Conservation (phyloP, 495 filamentous ascomycete genomes). For the Trichoderma erinaceum region DNA sequence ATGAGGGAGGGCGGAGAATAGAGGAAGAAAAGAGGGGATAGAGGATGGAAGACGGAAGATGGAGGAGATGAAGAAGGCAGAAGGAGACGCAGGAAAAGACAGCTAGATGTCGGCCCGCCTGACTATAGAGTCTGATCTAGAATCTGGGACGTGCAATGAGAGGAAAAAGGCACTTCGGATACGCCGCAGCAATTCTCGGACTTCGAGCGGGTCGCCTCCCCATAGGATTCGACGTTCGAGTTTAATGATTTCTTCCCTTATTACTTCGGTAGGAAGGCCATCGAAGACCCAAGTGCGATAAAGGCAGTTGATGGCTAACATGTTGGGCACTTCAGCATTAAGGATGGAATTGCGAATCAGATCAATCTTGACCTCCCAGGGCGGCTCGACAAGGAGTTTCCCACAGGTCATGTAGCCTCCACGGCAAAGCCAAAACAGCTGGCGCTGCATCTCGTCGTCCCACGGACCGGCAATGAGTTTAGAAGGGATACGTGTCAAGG, state of each 20-base stretch:
- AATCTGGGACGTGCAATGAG: neutral
- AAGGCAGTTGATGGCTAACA: conserved; percentile 12
- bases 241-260: neutral
- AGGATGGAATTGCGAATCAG: conserved; percentile 4
- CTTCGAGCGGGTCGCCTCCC: neutral
- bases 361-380: conserved; percentile 12
- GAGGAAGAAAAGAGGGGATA: neutral
- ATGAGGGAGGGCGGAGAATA: no score
- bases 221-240: conserved; percentile 11
- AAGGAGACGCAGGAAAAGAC: neutral
- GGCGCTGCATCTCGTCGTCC: conserved; percentile 5
- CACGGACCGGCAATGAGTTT: conserved; percentile 16
- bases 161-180: neutral
- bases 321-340: neutral
- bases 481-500: conserved; percentile 12
- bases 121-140: neutral
- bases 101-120: neutral
- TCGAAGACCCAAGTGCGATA: conserved; percentile 2
- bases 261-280: conserved; percentile 4
- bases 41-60: neutral
- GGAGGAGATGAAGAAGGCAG: neutral
- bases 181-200: neutral
- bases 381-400: neutral
- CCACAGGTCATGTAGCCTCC: conserved; percentile 10
- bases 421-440: conserved; percentile 17